Percentiles rank a stretch among this genome's conserved stretches.
These are phyloP conservation scores for Phytophthora palmivora DNA, from an alignment of 352 stramenopile genomes.

Conservation along the genomic window DNA sequence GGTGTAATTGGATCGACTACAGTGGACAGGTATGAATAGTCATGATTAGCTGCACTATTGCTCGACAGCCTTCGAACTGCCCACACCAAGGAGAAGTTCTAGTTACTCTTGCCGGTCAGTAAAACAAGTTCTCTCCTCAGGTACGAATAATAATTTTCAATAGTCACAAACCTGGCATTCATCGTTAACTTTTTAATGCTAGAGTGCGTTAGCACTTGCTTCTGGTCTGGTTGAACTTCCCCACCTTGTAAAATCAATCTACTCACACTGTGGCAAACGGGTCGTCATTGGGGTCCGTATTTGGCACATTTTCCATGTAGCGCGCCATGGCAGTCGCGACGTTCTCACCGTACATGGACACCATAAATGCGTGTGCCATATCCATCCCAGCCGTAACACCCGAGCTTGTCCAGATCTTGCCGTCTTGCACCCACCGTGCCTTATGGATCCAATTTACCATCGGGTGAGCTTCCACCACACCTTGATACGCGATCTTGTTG, in stretches of 20 bases:
- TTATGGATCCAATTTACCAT: conserved; percentile 58
- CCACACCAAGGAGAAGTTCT: too few relatives aligned
- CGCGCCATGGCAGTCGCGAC: conserved; percentile 40
- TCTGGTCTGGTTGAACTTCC: background rate
- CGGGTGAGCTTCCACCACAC: conserved; percentile 40
- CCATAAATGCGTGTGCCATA: conserved; percentile 63
- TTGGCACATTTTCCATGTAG: conserved; percentile 53
- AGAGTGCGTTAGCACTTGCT: too few relatives aligned
- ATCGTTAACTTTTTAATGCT: too few relatives aligned
- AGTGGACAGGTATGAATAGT: too few relatives aligned
- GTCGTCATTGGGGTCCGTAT: conserved; percentile 45
- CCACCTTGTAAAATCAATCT: background rate
- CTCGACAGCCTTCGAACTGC: too few relatives aligned
- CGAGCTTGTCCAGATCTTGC: conserved; percentile 64
- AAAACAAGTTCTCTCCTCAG: too few relatives aligned
- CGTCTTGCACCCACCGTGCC: conserved; percentile 68
- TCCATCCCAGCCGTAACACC: conserved; percentile 71
- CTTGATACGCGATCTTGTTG: conserved; percentile 64
- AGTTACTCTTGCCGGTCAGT: too few relatives aligned
- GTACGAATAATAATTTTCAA: too few relatives aligned
- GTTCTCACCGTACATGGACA: conserved; percentile 30
- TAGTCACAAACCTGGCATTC: too few relatives aligned
- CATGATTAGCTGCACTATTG: too few relatives aligned
- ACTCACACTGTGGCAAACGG: conserved; percentile 43
- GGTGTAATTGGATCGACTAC: too few relatives aligned